Conservation (phyloP, 176 grass and related monocot genomes). For the Avena insularis region DNA sequence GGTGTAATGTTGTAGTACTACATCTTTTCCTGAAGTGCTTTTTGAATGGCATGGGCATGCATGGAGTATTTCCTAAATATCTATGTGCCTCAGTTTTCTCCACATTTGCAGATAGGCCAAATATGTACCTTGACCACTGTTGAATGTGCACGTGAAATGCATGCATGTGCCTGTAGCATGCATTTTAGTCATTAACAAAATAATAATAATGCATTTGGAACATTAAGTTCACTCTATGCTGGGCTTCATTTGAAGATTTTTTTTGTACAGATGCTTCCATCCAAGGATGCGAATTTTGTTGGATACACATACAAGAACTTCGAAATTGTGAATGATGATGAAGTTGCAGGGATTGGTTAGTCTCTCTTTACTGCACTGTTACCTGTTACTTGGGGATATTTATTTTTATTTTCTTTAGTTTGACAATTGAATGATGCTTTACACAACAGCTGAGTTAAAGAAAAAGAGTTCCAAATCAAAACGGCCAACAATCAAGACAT, state of each 20-base stretch:
- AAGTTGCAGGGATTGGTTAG: conserved; percentile 94
- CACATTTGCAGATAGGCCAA: background rate
- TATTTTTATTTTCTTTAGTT: conserved; percentile 15
- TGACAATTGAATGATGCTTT: conserved; percentile 51
- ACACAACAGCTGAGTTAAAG: conserved; percentile 82
- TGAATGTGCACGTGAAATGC: background rate
- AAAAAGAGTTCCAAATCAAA: conserved; percentile 96
- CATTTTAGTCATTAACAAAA: conserved; percentile 33
- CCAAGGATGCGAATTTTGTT: conserved; percentile 97
- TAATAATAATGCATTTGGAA: background rate
- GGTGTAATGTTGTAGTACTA: background rate
- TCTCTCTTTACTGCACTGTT: background rate
- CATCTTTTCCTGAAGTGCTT: background rate
- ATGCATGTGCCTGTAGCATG: conserved; percentile 1
- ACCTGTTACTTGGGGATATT: conserved; percentile 11
- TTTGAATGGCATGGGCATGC: conserved; percentile 11
- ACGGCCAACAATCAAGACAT: conserved; percentile 95
- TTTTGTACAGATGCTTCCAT: conserved; percentile 91
- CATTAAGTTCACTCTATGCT: background rate
- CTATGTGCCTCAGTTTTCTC: background rate
- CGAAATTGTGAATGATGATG: conserved; percentile 95
- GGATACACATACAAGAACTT: conserved; percentile 99
- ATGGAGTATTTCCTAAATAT: background rate
- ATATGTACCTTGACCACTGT: conserved; percentile 2
- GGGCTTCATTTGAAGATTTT: conserved; percentile 27